phyloP scores from a whole-genome alignment of 345 rosid species.

The Kernera saxatilis region DNA sequence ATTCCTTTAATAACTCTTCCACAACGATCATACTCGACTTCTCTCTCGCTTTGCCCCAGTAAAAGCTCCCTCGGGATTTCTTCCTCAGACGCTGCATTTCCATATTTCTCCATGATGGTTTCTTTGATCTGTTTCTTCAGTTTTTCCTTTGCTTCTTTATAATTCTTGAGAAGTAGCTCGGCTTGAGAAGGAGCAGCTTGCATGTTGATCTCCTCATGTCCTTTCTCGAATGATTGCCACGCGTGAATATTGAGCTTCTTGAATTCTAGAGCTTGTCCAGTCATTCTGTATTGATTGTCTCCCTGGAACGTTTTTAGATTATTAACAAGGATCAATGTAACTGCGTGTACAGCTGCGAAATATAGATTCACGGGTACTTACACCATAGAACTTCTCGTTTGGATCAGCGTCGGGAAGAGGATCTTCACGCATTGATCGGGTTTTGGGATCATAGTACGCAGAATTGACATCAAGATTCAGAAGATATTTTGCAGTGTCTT shows the following conservation, averaged over 20 bases:
- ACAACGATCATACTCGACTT: conserved; percentile 73
- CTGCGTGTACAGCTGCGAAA: not conserved
- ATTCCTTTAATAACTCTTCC: conserved; percentile 66
- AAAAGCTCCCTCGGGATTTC: conserved; percentile 63
- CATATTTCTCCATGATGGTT: conserved; percentile 55
- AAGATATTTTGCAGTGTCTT: conserved; percentile 64
- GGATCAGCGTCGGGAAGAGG: conserved; percentile 86
- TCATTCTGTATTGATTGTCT: conserved; percentile 56
- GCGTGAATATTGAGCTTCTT: conserved; percentile 58
- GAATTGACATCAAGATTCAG: conserved; percentile 65
- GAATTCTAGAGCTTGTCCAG: conserved; percentile 75
- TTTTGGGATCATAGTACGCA: conserved; percentile 65
- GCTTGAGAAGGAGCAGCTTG: conserved; percentile 87
- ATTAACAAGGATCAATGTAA: not conserved
- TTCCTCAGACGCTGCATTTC: conserved; percentile 58
- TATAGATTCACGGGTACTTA: conserved; percentile 7
- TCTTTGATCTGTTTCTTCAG: conserved; percentile 50
- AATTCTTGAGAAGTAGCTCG: conserved; percentile 54
- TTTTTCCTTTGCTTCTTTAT: conserved; percentile 45
- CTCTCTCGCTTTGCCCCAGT: conserved; percentile 69
- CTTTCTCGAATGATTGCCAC: conserved; percentile 69
- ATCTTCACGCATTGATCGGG: conserved; percentile 78
- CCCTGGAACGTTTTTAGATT: conserved; percentile 32
- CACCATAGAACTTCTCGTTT: conserved; percentile 64
- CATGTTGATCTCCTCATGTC: conserved; percentile 60